These are phyloP conservation scores for Irpex sp. DNA, from an alignment of 1,284 basidiomycete species.

Conservation along the genomic window DNA sequence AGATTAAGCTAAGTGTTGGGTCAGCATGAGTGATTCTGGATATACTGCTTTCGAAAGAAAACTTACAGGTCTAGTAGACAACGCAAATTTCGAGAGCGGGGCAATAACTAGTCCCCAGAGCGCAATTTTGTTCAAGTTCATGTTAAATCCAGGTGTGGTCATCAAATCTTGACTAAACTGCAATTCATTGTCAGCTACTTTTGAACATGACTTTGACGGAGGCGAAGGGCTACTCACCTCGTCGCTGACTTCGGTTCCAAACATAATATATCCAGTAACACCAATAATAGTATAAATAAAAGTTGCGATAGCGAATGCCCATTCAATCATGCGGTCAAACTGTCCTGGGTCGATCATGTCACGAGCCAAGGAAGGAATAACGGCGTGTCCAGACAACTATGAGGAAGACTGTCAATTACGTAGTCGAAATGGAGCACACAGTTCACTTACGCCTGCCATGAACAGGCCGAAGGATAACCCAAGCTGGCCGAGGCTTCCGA, in stretches of 20 bases:
- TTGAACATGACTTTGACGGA: not conserved
- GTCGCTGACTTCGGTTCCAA: conserved; percentile 77
- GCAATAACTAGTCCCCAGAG: conserved; percentile 91
- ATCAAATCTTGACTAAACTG: conserved; percentile 88
- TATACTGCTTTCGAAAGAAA: not conserved
- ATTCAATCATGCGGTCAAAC: conserved; percentile 82
- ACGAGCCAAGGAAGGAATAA: conserved; percentile 85
- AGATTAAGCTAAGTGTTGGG: conserved; percentile 57
- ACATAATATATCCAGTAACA: conserved; percentile 89
- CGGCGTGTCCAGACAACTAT: conserved; percentile 89
- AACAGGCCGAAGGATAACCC: conserved; percentile 84
- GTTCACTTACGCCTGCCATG: conserved; percentile 81
- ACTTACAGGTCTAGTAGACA: conserved; percentile 80
- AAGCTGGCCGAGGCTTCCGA: conserved; percentile 57
- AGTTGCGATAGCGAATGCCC: conserved; percentile 83
- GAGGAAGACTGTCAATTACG: not conserved
- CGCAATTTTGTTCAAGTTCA: conserved; percentile 69
- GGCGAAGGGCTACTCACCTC: conserved; percentile 52
- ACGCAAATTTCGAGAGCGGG: conserved; percentile 86
- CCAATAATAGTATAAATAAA: conserved; percentile 80
- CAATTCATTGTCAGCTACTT: conserved; percentile 1
- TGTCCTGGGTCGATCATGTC: conserved; percentile 87
- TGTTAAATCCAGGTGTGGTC: conserved; percentile 72
- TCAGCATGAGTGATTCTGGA: conserved; percentile 4
- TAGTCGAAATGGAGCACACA: not conserved